Evolutionary conservation across 495 filamentous ascomycete genomes (phyloP).

Genomic region (Hamigera avellanea): DNA sequence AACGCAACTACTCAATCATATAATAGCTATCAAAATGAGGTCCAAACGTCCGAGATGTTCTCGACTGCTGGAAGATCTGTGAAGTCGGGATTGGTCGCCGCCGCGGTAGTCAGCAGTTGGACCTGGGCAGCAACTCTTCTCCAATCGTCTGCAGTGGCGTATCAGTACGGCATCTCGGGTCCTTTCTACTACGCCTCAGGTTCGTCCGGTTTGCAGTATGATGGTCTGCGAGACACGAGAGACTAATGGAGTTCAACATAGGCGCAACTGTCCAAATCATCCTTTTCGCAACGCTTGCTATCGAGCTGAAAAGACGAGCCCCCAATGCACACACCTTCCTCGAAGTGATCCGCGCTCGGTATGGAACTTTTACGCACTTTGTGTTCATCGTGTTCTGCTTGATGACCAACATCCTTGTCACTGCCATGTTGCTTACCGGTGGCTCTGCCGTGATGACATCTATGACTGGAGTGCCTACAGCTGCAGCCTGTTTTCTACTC

Average conservation of each 20-base stretch:
- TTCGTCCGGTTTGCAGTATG: conserved; percentile 5
- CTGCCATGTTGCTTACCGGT: conserved; percentile 86
- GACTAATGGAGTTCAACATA: conserved; percentile 3
- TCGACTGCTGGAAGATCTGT: conserved; percentile 88
- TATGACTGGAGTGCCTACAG: conserved; percentile 76
- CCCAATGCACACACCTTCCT: conserved; percentile 84
- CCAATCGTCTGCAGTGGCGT: conserved; percentile 85
- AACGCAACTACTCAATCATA: background rate
- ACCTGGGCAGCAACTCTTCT: conserved; percentile 58
- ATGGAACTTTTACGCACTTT: conserved; percentile 53
- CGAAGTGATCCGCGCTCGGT: conserved; percentile 55
- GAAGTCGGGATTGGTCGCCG: conserved; percentile 87
- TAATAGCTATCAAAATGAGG: conserved; percentile 72
- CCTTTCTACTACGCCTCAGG: conserved; percentile 80
- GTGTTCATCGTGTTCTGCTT: conserved; percentile 75
- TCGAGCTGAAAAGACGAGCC: conserved; percentile 80
- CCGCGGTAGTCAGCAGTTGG: conserved; percentile 93
- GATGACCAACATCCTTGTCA: conserved; percentile 76
- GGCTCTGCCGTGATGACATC: conserved; percentile 78
- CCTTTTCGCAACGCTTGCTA: conserved; percentile 86
- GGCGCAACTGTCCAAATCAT: conserved; percentile 55
- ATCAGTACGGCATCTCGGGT: conserved; percentile 83
- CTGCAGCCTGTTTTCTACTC: conserved; percentile 83
- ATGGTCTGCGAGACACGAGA: no score
- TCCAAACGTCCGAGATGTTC: conserved; percentile 97